phyloP scores from a whole-genome alignment of 176 grass and related monocot species.

The Elymus sibiricus region DNA sequence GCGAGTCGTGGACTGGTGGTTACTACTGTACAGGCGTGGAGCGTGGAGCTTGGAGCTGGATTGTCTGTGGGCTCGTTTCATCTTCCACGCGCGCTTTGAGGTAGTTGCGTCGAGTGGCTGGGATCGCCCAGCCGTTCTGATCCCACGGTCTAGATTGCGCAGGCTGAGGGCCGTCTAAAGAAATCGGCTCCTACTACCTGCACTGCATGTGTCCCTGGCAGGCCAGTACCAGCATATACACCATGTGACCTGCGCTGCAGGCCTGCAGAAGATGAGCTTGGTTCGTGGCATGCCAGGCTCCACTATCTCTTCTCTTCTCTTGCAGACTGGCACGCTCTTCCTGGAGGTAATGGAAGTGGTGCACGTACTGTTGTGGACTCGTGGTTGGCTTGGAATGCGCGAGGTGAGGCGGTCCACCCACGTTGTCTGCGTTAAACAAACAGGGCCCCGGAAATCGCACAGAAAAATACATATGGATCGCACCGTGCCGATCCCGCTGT shows the following conservation, averaged over 20 bases:
- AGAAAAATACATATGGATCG: no score
- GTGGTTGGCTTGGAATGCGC: no score
- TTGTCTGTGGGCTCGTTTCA: no score
- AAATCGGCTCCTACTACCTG: not conserved
- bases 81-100: not conserved
- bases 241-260: not conserved
- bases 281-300: not conserved
- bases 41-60: not conserved
- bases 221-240: not conserved
- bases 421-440: no score
- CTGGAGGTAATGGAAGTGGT: no score
- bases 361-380: no score
- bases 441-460: no score
- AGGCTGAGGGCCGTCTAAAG: no score
- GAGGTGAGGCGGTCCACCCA: no score
- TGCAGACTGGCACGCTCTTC: not conserved
- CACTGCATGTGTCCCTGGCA: no score
- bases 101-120: constrained; percentile 15
- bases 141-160: not conserved
- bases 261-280: not conserved
- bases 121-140: not conserved
- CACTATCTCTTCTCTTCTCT: not conserved
- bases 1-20: not conserved
- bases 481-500: no score
- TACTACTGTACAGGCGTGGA: not conserved